Conservation (phyloP, 139 green algal species). For the Spirogloea muscicola region DNA sequence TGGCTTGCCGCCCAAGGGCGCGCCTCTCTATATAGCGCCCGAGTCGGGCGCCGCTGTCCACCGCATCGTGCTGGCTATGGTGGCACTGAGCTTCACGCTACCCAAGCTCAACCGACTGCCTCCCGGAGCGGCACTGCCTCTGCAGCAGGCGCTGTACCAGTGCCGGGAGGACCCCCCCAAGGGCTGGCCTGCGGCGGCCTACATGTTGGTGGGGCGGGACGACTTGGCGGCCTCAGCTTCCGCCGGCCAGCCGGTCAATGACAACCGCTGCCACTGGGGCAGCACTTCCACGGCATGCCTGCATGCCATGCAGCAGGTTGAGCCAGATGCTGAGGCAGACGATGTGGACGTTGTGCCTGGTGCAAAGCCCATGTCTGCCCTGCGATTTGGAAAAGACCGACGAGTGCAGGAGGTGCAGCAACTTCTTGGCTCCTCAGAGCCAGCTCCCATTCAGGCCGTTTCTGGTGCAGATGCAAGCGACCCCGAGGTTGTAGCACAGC, state of each 20-base stretch:
- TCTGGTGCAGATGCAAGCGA: slow-evolving; percentile 26
- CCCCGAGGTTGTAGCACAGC: slow-evolving; percentile 42
- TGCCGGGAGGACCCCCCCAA: slow-evolving; percentile 61
- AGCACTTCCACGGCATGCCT: not conserved
- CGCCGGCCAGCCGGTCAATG: not conserved
- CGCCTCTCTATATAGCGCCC: too few relatives aligned
- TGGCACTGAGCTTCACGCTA: slow-evolving; percentile 55
- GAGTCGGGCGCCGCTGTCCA: too few relatives aligned
- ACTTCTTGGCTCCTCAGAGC: slow-evolving; percentile 50
- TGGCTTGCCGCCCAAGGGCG: too few relatives aligned
- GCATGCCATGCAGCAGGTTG: not conserved
- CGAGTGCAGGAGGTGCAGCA: slow-evolving; percentile 60
- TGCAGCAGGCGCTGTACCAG: slow-evolving; percentile 65
- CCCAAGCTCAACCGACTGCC: slow-evolving; percentile 66
- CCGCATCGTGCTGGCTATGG: slow-evolving; percentile 34
- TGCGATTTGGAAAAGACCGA: slow-evolving; percentile 72
- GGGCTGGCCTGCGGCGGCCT: slow-evolving; percentile 75
- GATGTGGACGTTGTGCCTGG: not conserved
- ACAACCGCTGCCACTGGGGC: not conserved
- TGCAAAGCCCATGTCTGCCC: slow-evolving; percentile 3
- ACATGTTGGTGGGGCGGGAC: slow-evolving; percentile 74
- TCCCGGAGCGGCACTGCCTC: slow-evolving; percentile 65
- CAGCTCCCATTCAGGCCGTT: slow-evolving; percentile 32
- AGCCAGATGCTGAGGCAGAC: not conserved
- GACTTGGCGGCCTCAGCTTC: slow-evolving; percentile 68